Conservation (phyloP, 192 early-diverging fungal genomes). For the Linnemannia exigua region DNA sequence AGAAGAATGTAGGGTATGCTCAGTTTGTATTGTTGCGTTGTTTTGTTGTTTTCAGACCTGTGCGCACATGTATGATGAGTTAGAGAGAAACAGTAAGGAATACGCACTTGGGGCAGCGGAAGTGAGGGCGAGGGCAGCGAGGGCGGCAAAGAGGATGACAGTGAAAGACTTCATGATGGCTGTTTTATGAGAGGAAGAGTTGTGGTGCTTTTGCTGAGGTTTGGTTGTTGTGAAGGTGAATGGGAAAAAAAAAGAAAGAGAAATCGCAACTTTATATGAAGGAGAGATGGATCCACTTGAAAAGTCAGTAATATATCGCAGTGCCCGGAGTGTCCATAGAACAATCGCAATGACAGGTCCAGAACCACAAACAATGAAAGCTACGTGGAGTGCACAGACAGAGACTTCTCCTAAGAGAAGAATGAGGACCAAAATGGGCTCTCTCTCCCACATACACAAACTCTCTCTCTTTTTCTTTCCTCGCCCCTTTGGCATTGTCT, state of each 20-base stretch:
- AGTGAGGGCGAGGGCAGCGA: neutral
- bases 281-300: neutral
- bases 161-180: neutral
- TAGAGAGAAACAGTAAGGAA: neutral
- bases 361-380: neutral
- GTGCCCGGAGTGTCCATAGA: too few species aligned
- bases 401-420: too few species aligned
- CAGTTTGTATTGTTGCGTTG: too few species aligned
- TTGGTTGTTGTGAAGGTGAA: neutral
- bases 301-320: too few species aligned
- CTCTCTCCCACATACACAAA: too few species aligned
- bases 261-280: neutral
- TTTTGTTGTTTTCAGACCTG: neutral
- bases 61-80: neutral
- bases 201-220: too few species aligned
- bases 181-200: neutral
- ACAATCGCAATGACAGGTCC: neutral
- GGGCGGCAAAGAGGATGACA: neutral
- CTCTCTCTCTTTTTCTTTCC: neutral
- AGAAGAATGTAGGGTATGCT: too few species aligned
- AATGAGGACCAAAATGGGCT: neutral
- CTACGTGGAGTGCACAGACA: too few species aligned
- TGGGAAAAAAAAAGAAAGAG: neutral
- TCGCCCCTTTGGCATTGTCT: too few species aligned
- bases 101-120: neutral